phyloP scores from a whole-genome alignment of 2,329 filamentous ascomycete genomes.

The Penicillium vulpinum region DNA sequence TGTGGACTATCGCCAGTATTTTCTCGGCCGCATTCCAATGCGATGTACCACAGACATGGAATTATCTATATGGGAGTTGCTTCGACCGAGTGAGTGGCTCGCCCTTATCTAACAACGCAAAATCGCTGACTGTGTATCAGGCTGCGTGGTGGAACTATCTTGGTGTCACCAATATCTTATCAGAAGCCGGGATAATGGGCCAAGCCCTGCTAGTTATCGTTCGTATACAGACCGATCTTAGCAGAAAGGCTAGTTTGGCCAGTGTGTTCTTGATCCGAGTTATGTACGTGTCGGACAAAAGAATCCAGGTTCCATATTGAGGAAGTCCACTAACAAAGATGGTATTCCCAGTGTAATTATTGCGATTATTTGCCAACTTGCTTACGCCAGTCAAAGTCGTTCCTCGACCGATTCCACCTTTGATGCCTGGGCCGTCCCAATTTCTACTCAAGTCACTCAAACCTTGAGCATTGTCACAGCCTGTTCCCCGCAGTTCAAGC shows the following conservation, averaged over 20 bases:
- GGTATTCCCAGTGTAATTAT: slow-evolving; percentile 20
- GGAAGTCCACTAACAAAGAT: not conserved
- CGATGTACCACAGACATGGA: slow-evolving; percentile 18
- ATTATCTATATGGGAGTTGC: slow-evolving; percentile 22
- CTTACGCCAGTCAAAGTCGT: slow-evolving; percentile 14
- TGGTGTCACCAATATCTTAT: slow-evolving; percentile 28
- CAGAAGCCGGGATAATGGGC: slow-evolving; percentile 25
- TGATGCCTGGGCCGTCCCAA: slow-evolving; percentile 22
- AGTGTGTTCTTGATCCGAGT: slow-evolving; percentile 26
- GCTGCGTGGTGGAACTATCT: slow-evolving; percentile 28
- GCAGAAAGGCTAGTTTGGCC: slow-evolving; percentile 18
- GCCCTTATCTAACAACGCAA: not conserved
- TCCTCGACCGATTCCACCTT: slow-evolving; percentile 19
- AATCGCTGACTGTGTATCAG: slow-evolving; percentile 3
- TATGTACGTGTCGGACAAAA: slow-evolving; percentile 25
- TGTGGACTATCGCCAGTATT: slow-evolving; percentile 19
- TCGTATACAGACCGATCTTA: slow-evolving; percentile 22
- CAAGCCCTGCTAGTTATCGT: slow-evolving; percentile 26
- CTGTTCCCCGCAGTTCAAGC: slow-evolving; percentile 34
- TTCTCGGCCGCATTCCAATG: slow-evolving; percentile 25
- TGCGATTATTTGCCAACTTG: slow-evolving; percentile 26
- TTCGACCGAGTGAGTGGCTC: slow-evolving; percentile 20
- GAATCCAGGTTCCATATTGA: not conserved
- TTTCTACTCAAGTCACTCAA: slow-evolving; percentile 23
- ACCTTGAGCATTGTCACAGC: slow-evolving; percentile 32